Evolutionary conservation across 768 basidiomycete genomes (phyloP).

Genomic region (Tricholoma sp.): DNA sequence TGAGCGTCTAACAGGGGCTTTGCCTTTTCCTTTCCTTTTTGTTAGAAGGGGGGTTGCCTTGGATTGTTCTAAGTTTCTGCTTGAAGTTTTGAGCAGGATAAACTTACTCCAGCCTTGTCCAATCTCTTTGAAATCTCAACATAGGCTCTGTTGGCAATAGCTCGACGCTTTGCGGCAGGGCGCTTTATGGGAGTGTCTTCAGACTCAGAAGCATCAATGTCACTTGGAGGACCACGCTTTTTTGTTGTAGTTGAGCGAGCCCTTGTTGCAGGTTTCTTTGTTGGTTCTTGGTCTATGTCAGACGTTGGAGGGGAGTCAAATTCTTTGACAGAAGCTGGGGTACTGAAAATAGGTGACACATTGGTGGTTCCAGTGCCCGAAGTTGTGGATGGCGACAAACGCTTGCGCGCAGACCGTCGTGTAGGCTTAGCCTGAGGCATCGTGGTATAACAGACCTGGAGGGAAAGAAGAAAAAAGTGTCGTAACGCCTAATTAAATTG

Average conservation of each 20-base stretch:
- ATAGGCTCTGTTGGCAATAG: conserved; percentile 26
- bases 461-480: conserved; percentile 22
- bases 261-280: conserved; percentile 13
- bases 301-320: conserved; percentile 55
- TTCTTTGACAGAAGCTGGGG: conserved; percentile 33
- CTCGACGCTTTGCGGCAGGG: conserved; percentile 28
- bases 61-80: not conserved
- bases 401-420: conserved; percentile 26
- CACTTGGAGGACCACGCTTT: conserved; percentile 23
- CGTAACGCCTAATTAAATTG: conserved; percentile 10
- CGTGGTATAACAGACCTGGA: conserved; percentile 5
- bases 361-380: conserved; percentile 40
- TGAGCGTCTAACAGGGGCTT: conserved; percentile 20
- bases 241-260: conserved; percentile 8
- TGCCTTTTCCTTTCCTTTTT: conserved; percentile 32
- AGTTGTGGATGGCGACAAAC: conserved; percentile 25
- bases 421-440: conserved; percentile 34
- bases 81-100: not conserved
- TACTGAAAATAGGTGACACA: conserved; percentile 49
- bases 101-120: conserved; percentile 18
- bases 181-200: conserved; percentile 22
- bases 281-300: conserved; percentile 23
- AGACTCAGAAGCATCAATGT: conserved; percentile 17
- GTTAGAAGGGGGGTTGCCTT: conserved; percentile 6
- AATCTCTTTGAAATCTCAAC: conserved; percentile 25